phyloP scores from a whole-genome alignment of 345 rosid species.

The Euphorbia tirucalli region DNA sequence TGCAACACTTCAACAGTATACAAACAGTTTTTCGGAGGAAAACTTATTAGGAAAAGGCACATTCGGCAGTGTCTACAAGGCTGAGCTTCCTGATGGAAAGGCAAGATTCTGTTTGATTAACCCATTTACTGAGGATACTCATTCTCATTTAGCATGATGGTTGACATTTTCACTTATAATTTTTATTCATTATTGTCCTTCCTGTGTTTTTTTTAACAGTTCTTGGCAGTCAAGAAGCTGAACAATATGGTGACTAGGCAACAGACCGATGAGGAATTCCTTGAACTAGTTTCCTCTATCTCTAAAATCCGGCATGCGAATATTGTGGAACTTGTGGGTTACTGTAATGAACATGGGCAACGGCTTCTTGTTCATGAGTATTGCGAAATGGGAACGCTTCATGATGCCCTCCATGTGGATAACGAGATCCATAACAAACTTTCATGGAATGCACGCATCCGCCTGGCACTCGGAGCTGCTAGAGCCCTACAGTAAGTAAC shows the following conservation, averaged over 20 bases:
- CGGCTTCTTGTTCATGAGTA: slow-evolving; percentile 66
- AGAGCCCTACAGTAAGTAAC: slow-evolving; percentile 83
- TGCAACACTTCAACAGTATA: slow-evolving; percentile 82
- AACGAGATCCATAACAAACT: slow-evolving; percentile 56
- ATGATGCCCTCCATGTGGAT: slow-evolving; percentile 74
- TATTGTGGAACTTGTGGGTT: slow-evolving; percentile 73
- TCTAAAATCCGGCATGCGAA: slow-evolving; percentile 63
- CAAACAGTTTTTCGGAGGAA: slow-evolving; percentile 71
- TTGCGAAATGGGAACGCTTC: slow-evolving; percentile 62
- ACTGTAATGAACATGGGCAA: slow-evolving; percentile 79
- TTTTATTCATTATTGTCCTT: background rate
- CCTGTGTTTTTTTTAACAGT: slow-evolving; percentile 39
- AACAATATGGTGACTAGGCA: slow-evolving; percentile 40
- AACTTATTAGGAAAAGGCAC: slow-evolving; percentile 76
- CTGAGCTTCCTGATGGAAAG: slow-evolving; percentile 77
- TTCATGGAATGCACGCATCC: slow-evolving; percentile 72
- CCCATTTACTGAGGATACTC: background rate
- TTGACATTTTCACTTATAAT: slow-evolving; percentile 7
- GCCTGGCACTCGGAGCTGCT: slow-evolving; percentile 79
- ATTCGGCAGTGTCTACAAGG: slow-evolving; percentile 70
- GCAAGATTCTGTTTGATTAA: slow-evolving; percentile 31
- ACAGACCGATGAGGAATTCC: slow-evolving; percentile 61
- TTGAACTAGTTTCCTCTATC: slow-evolving; percentile 47
- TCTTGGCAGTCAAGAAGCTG: slow-evolving; percentile 81
- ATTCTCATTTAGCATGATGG: background rate